Conservation (phyloP, 2,329 filamentous ascomycete species). For the Claviceps spartinae region DNA sequence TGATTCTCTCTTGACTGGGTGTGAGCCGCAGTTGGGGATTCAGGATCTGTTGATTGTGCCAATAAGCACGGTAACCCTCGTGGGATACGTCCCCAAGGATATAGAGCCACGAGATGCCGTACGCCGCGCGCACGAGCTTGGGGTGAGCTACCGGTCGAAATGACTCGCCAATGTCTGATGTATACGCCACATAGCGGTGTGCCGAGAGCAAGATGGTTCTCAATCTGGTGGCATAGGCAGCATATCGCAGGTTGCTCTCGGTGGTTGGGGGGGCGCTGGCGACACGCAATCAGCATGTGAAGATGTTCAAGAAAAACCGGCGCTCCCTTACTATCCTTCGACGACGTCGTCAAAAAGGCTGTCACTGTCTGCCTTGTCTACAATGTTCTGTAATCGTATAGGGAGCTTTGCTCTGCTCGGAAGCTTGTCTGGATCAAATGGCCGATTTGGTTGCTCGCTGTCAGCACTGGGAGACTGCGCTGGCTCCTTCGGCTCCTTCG, state of each 20-base stretch:
- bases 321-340: constrained; percentile 56
- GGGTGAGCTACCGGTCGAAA: constrained; percentile 90
- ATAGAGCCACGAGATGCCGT: constrained; percentile 87
- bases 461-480: constrained; percentile 5
- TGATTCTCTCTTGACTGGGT: constrained; percentile 32
- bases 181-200: constrained; percentile 94
- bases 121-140: constrained; percentile 65
- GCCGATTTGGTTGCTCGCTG: constrained; percentile 11
- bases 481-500: constrained; percentile 19
- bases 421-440: constrained; percentile 33
- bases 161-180: constrained; percentile 88
- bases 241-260: constrained; percentile 76
- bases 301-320: neutral
- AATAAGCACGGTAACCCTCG: constrained; percentile 91
- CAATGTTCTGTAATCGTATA: constrained; percentile 39
- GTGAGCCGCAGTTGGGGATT: constrained; percentile 51
- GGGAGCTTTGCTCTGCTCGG: constrained; percentile 39
- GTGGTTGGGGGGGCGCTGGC: constrained; percentile 53
- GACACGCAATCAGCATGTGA: constrained; percentile 6
- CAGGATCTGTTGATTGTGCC: constrained; percentile 64
- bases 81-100: constrained; percentile 79
- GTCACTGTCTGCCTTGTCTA: constrained; percentile 46
- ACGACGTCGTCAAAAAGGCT: constrained; percentile 65
- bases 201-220: constrained; percentile 80
- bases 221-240: constrained; percentile 75